phyloP scores from a whole-genome alignment of 129 eudicot species.

The Rutidosis leptorrhynchoides region DNA sequence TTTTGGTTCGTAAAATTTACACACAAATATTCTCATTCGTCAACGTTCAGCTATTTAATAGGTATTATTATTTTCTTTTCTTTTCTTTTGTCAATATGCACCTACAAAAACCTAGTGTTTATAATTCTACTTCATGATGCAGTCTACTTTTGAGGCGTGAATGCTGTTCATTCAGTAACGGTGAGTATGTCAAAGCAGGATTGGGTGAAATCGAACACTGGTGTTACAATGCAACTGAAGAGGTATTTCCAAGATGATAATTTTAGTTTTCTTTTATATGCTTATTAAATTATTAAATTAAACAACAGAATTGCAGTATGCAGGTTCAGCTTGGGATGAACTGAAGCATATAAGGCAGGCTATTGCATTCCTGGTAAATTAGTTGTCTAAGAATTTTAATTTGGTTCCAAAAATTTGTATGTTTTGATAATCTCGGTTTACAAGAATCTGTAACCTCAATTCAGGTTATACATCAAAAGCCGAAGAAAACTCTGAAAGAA shows the following conservation, averaged over 20 bases:
- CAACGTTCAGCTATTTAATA: constrained; percentile 93
- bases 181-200: constrained; percentile 97
- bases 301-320: constrained; percentile 61
- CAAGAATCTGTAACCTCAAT: constrained; percentile 15
- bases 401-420: not conserved
- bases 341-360: constrained; percentile 96
- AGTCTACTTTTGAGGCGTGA: constrained; percentile 93
- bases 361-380: constrained; percentile 78
- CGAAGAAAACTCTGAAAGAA: constrained; percentile 84
- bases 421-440: constrained; percentile 1
- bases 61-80: constrained; percentile 44
- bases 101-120: constrained; percentile 10
- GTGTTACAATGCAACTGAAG: constrained; percentile 82
- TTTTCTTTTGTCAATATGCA: constrained; percentile 4
- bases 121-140: constrained; percentile 30
- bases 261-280: constrained; percentile 11
- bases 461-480: constrained; percentile 94
- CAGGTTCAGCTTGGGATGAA: constrained; percentile 96
- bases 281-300: constrained; percentile 16
- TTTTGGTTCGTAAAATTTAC: constrained; percentile 92
- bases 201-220: constrained; percentile 84
- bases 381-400: not conserved
- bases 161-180: constrained; percentile 96
- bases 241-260: constrained; percentile 41
- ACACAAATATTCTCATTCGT: constrained; percentile 93